Evolutionary conservation across 257 asterid species (phyloP).

Genomic region (Petunia axillaris): DNA sequence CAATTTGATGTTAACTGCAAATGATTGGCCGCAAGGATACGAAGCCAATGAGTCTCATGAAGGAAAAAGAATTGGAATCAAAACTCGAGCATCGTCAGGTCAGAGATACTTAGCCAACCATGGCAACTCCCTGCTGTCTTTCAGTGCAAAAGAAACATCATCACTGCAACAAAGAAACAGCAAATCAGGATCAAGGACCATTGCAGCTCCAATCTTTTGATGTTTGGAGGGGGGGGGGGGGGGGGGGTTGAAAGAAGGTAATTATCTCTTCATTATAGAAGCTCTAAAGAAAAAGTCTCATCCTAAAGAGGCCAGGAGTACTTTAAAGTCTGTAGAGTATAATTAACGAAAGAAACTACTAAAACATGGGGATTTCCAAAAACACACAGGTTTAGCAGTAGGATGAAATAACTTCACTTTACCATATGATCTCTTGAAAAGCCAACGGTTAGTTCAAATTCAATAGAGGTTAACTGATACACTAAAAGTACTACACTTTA

Average conservation of each 20-base stretch:
- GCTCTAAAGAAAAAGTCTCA: background rate
- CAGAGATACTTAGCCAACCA: slow-evolving; percentile 84
- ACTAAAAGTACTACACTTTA: background rate
- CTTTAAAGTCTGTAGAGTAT: background rate
- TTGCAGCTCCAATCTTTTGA: background rate
- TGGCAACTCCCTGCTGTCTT: slow-evolving; percentile 83
- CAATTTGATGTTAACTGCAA: background rate
- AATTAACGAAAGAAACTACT: background rate
- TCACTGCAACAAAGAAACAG: slow-evolving; percentile 55
- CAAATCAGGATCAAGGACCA: background rate
- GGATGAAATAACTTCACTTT: background rate
- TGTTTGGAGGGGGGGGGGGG: background rate
- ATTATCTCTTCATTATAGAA: background rate
- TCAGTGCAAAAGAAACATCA: slow-evolving; percentile 91
- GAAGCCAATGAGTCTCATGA: background rate
- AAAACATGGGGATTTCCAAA: background rate
- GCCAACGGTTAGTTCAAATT: background rate
- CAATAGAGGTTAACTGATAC: background rate
- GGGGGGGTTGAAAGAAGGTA: background rate
- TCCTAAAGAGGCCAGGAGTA: background rate
- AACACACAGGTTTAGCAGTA: background rate
- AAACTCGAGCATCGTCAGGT: background rate
- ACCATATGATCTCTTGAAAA: background rate
- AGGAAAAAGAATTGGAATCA: background rate
- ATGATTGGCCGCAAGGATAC: background rate